Base-by-base conservation (phyloP, 2,329 filamentous ascomycete genomes). In the Sporothrix brasiliensis region DNA sequence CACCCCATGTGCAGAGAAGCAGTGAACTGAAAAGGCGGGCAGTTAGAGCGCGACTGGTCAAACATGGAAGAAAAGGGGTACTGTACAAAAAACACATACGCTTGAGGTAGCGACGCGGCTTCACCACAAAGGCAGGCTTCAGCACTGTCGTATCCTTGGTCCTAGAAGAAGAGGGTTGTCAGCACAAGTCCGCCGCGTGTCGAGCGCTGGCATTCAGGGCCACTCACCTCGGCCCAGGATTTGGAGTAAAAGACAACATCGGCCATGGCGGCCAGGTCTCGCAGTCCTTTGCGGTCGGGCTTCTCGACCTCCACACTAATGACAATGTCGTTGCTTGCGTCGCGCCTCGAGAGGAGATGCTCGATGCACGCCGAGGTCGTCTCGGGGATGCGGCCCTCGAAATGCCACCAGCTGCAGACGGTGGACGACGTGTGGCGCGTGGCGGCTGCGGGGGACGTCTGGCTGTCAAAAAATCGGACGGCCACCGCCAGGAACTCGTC, bases 261-360 rank as follows among this genome's bases (percentile, higher is more conserved):
- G 30, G 89, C 90, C 74, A 85, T 82, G 50, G 81, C 81, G 34
- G 89, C 89, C 63, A 92, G 82, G 39, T 86, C 81, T 66, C 82
- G 79, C 69, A 92, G 81, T 2, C 88, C 89, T 39, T 79, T 77
- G 13, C 91, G 84, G 14, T 83, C 83, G 2, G 90, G 90, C 77
- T 91, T 92, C 80, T 93, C 91, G 54, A 91, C 81, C 78, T 93
- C 91, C 69, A 92, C 87, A 77, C 90, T 93, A 76, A 92, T 47
- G 11, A 3, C 34, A n/a, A 66, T 34, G 11, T 39, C 21, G 39
- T 34, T 44, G 52, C 16, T 13, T 10, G 14, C 10, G 24, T n/a
- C 63, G 14, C 11, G 14, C 14, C 41, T 50, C 13, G 10, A 27
- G 9, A 53, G 85, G 73, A 92, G 77, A 75, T 87, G 79, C 54